Percentiles rank a stretch among this genome's conserved stretches.
These are phyloP conservation scores for Candida xiaguanensis DNA, from an alignment of 805 yeast species.

Conservation along the genomic window DNA sequence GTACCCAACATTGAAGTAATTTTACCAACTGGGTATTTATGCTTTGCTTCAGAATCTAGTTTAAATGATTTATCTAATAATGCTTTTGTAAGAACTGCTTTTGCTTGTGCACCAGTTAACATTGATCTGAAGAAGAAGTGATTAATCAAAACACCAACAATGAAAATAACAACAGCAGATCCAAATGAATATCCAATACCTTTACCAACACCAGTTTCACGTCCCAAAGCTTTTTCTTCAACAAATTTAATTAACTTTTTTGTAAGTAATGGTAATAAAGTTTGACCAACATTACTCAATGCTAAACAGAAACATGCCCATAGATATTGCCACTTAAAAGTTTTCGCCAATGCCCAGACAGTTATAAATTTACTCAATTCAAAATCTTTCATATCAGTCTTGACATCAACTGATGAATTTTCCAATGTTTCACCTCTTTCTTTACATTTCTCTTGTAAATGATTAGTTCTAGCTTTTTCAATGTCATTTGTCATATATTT, in stretches of 20 bases:
- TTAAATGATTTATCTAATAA: conserved; percentile 65
- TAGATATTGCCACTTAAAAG: conserved; percentile 28
- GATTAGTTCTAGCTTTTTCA: conserved; percentile 19
- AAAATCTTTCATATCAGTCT: conserved; percentile 30
- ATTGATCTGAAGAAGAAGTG: conserved; percentile 61
- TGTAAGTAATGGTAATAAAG: conserved; percentile 33
- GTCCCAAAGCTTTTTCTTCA: conserved; percentile 22
- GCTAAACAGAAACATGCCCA: conserved; percentile 28
- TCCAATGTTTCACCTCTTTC: conserved; percentile 23
- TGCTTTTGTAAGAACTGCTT: conserved; percentile 68
- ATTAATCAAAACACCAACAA: conserved; percentile 41
- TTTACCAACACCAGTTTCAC: conserved; percentile 22
- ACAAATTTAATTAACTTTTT: conserved; percentile 37
- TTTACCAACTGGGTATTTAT: conserved; percentile 61
- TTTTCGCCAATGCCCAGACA: conserved; percentile 21
- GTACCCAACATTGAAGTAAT: conserved; percentile 78
- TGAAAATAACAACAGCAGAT: conserved; percentile 25
- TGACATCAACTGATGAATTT: conserved; percentile 17
- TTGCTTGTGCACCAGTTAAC: conserved; percentile 65
- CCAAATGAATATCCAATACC: conserved; percentile 44
- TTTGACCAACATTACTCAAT: conserved; percentile 21
- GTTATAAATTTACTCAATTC: conserved; percentile 21
- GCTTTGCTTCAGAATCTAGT: conserved; percentile 54
- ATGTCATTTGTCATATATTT: conserved; percentile 17
- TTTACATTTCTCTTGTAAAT: conserved; percentile 22